These are phyloP conservation scores for Pneumocystis oryctolagi DNA, from an alignment of 1,139 yeast genomes.

Conservation along the genomic window DNA sequence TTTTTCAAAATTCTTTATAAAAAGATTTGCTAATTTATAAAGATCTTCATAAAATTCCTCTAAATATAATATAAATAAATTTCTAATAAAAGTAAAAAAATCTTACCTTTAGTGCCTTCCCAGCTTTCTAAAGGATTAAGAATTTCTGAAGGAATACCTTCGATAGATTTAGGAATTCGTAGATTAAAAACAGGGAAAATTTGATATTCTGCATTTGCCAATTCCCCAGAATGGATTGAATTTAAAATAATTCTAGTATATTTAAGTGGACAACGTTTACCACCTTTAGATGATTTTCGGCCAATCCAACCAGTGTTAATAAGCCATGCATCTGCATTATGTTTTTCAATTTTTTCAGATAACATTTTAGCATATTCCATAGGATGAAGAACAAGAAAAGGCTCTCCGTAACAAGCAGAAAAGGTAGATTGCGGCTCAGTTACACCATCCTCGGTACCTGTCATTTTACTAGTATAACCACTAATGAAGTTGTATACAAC, in stretches of 20 bases:
- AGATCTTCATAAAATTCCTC: conserved; percentile 47
- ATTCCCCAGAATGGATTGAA: conserved; percentile 84
- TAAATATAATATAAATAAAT: not conserved
- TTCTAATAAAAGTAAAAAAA: not conserved
- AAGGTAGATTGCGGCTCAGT: conserved; percentile 97
- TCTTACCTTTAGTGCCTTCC: conserved; percentile 36
- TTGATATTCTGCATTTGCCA: conserved; percentile 69
- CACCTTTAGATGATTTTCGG: conserved; percentile 80
- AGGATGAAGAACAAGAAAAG: conserved; percentile 95
- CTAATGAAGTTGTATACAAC: conserved; percentile 98
- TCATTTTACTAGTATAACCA: conserved; percentile 98
- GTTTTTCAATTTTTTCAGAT: conserved; percentile 77
- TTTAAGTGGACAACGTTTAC: conserved; percentile 93
- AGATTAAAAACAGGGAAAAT: conserved; percentile 75
- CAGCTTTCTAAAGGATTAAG: conserved; percentile 81
- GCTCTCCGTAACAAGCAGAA: conserved; percentile 98
- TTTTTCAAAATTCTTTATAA: conserved; percentile 71
- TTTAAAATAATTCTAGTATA: conserved; percentile 95
- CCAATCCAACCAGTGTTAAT: conserved; percentile 99
- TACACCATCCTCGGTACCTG: conserved; percentile 98
- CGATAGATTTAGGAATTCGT: conserved; percentile 67
- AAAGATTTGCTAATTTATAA: conserved; percentile 56
- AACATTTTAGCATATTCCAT: conserved; percentile 96
- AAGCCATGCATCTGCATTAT: conserved; percentile 89
- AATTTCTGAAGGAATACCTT: conserved; percentile 69